phyloP scores from a whole-genome alignment of 2,329 filamentous ascomycete species.

The Massarina eburnea region DNA sequence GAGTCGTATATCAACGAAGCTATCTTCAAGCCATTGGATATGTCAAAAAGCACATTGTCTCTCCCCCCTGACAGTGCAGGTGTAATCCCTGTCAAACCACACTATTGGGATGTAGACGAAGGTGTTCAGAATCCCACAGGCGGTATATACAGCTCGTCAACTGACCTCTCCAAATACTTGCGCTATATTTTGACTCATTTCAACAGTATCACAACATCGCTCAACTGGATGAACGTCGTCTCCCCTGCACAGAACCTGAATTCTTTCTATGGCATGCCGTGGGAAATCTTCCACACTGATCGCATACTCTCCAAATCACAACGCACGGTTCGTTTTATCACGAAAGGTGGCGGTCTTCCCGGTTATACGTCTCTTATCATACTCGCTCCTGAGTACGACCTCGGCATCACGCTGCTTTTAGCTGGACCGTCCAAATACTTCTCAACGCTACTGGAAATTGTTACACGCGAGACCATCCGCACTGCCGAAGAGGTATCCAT shows the following conservation, averaged over 20 bases:
- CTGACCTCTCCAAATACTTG: slow-evolving; percentile 48
- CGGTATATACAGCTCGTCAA: slow-evolving; percentile 46
- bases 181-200: slow-evolving; percentile 47
- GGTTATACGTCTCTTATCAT: slow-evolving; percentile 47
- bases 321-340: slow-evolving; percentile 47
- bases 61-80: slow-evolving; percentile 38
- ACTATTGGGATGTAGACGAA: slow-evolving; percentile 46
- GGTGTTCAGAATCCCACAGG: slow-evolving; percentile 49
- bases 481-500: slow-evolving; percentile 38
- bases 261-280: slow-evolving; percentile 51
- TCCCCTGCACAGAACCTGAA: slow-evolving; percentile 40
- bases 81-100: slow-evolving; percentile 39
- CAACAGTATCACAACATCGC: slow-evolving; percentile 44
- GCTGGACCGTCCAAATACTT: slow-evolving; percentile 29
- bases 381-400: slow-evolving; percentile 47
- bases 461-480: slow-evolving; percentile 32
- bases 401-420: slow-evolving; percentile 47
- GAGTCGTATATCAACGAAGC: slow-evolving; percentile 41
- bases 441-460: slow-evolving; percentile 26
- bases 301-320: slow-evolving; percentile 39
- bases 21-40: slow-evolving; percentile 43
- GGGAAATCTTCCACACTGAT: slow-evolving; percentile 50
- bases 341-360: slow-evolving; percentile 48
- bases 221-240: slow-evolving; percentile 49
- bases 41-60: slow-evolving; percentile 32